Evolutionary conservation across 257 asterid species (phyloP).

Genomic region (Echium plantagineum): DNA sequence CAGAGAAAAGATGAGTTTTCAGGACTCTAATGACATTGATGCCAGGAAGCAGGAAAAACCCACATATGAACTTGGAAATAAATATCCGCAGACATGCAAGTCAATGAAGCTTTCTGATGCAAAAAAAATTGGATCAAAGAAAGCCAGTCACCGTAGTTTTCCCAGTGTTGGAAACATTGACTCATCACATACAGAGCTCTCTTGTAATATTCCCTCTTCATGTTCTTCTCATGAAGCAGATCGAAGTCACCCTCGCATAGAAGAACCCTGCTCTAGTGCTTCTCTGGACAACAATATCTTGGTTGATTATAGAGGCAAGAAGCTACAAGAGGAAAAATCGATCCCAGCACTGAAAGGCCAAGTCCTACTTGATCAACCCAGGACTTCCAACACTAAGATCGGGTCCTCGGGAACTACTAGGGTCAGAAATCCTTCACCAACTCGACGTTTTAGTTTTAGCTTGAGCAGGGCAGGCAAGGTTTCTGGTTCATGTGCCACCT

Average conservation of each 20-base stretch:
- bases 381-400: conserved; percentile 14
- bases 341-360: conserved; percentile 14
- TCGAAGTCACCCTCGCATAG: conserved; percentile 5
- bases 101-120: conserved; percentile 13
- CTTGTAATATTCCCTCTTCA: conserved; percentile 14
- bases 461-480: conserved; percentile 32
- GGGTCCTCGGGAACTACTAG: conserved; percentile 22
- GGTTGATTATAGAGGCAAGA: conserved; percentile 21
- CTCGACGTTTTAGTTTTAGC: conserved; percentile 38
- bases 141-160: conserved; percentile 17
- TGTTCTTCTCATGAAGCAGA: conserved; percentile 16
- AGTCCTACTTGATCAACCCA: conserved; percentile 11
- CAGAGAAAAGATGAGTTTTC: conserved; percentile 24
- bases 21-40: conserved; percentile 14
- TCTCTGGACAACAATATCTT: conserved; percentile 9
- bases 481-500: conserved; percentile 24
- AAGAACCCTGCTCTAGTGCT: conserved; percentile 12
- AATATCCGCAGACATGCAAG: neutral
- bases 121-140: conserved; percentile 8
- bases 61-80: conserved; percentile 16
- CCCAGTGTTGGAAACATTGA: conserved; percentile 12
- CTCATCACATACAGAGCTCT: conserved; percentile 5
- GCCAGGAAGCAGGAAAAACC: conserved; percentile 12
- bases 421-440: conserved; percentile 47
- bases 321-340: conserved; percentile 22